A percentile compares a stretch with the other conserved stretches of the same genome.
Conservation (phyloP, 2,329 filamentous ascomycete species). For the Hypoxylon sp. region DNA sequence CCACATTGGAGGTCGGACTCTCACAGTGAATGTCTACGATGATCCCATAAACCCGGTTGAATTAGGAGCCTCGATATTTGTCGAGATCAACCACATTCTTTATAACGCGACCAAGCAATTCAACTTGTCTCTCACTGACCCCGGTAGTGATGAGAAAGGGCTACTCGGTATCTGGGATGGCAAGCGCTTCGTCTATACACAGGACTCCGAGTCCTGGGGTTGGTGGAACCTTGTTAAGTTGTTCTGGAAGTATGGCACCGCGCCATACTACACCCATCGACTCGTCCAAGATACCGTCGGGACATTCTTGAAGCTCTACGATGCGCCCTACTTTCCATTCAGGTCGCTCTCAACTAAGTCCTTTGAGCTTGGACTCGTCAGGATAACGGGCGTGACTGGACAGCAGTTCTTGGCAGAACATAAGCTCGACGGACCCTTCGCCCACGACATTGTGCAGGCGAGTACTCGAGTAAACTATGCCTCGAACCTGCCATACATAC, state of each 20-base stretch:
- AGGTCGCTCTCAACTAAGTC: slow-evolving; percentile 78
- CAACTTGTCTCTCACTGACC: slow-evolving; percentile 71
- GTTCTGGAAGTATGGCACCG: slow-evolving; percentile 86
- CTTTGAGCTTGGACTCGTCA: slow-evolving; percentile 76
- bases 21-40: slow-evolving; percentile 84
- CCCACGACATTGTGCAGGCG: slow-evolving; percentile 88
- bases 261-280: slow-evolving; percentile 80
- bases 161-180: slow-evolving; percentile 90
- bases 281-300: slow-evolving; percentile 80
- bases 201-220: slow-evolving; percentile 70
- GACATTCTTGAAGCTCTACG: slow-evolving; percentile 85
- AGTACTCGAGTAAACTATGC: slow-evolving; percentile 96
- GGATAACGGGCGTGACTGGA: slow-evolving; percentile 79
- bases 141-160: slow-evolving; percentile 64
- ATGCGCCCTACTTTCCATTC: slow-evolving; percentile 88
- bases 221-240: slow-evolving; percentile 89
- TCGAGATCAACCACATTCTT: slow-evolving; percentile 86
- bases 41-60: slow-evolving; percentile 80
- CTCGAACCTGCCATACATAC: slow-evolving; percentile 87
- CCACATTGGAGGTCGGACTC: slow-evolving; percentile 87
- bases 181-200: slow-evolving; percentile 77
- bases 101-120: slow-evolving; percentile 80
- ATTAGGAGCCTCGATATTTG: slow-evolving; percentile 93
- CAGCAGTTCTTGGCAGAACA: slow-evolving; percentile 78
- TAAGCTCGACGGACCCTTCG: slow-evolving; percentile 77